phyloP scores from a whole-genome alignment of 202 grass and related monocot genomes.

The Carex sylvatica region DNA sequence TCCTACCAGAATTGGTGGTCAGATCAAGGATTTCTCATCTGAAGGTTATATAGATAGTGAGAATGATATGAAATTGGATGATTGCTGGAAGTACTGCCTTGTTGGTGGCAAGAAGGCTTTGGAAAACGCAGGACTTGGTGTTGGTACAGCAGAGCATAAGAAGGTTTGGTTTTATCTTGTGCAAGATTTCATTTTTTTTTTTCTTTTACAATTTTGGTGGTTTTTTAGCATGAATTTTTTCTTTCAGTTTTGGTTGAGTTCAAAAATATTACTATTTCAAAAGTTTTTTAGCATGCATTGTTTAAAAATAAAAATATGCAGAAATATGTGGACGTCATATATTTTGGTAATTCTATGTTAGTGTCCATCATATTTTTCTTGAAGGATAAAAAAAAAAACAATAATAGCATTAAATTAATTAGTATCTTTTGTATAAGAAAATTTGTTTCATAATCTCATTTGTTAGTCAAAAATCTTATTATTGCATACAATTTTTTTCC shows the following conservation, averaged over 20 bases:
- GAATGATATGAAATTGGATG: constrained; percentile 39
- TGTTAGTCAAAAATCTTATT: neutral
- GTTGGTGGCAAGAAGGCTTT: constrained; percentile 52
- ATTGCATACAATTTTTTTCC: neutral
- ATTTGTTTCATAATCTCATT: neutral
- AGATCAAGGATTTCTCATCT: constrained; percentile 45
- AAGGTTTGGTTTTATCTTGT: constrained; percentile 27
- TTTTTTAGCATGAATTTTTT: neutral
- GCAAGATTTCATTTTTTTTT: neutral
- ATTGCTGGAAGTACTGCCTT: constrained; percentile 49
- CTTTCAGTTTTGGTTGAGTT: neutral
- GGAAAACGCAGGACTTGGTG: constrained; percentile 38
- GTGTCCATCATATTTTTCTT: neutral
- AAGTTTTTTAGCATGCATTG: too few relatives aligned
- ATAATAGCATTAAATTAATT: neutral
- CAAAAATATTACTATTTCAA: neutral
- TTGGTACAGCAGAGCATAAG: constrained; percentile 39
- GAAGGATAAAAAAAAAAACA: too few relatives aligned
- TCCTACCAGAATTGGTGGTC: constrained; percentile 42
- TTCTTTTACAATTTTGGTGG: too few relatives aligned
- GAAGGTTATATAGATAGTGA: constrained; percentile 51
- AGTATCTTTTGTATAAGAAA: neutral
- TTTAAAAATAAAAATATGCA: too few relatives aligned
- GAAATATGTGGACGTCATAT: too few relatives aligned
- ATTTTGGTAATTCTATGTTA: neutral